These are phyloP conservation scores for Podospora conica DNA, from an alignment of 495 filamentous ascomycete species.

Conservation along the genomic window DNA sequence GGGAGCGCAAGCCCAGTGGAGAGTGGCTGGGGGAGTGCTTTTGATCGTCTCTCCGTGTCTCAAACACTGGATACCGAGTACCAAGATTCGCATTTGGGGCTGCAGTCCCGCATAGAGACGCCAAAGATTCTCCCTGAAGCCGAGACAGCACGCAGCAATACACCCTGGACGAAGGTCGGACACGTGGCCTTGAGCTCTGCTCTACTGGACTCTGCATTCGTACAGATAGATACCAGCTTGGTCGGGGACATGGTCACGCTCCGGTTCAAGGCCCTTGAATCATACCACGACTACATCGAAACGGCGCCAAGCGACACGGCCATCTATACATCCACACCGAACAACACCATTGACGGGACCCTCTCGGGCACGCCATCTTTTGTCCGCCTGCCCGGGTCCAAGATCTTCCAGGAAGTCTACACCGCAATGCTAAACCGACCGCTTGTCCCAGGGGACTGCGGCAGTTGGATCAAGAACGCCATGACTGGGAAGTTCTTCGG, in stretches of 20 bases:
- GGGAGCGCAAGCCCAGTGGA: conserved; percentile 1
- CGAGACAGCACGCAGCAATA: no score
- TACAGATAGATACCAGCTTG: no score
- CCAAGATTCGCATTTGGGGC: no score
- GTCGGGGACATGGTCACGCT: background rate
- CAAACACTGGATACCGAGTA: background rate
- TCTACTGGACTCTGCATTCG: no score
- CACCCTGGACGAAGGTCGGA: no score
- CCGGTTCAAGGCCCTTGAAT: background rate
- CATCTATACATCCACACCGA: background rate
- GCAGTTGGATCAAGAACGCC: background rate
- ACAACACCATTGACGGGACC: background rate
- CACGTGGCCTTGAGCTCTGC: no score
- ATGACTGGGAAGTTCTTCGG: background rate
- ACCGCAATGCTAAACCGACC: background rate
- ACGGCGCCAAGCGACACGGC: background rate
- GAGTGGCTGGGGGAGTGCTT: background rate
- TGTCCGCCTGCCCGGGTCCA: background rate
- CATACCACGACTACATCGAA: background rate
- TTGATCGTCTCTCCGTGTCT: background rate
- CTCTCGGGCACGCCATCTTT: background rate
- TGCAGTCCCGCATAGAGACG: no score
- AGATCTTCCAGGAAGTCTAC: background rate
- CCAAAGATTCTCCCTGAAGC: no score
- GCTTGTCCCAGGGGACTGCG: background rate